Conservation (phyloP, 1,284 basidiomycete genomes). For the Pascua sp. region DNA sequence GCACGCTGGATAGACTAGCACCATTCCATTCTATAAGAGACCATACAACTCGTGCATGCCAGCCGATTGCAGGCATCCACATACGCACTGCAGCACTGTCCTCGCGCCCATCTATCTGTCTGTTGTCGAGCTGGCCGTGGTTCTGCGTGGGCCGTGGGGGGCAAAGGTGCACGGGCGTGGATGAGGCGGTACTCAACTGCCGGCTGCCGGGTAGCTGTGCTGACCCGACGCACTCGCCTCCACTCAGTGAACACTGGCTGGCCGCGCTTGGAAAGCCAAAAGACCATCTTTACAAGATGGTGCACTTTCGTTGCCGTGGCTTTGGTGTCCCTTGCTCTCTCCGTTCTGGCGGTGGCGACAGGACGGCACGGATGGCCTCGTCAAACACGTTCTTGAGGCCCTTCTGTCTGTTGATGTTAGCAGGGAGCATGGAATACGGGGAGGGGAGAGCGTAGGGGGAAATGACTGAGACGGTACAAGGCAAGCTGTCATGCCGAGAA, state of each 20-base stretch:
- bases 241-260: too few species aligned
- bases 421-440: too few species aligned
- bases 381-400: conserved; percentile 76
- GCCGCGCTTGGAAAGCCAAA: too few species aligned
- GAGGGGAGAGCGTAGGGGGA: too few species aligned
- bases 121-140: not conserved
- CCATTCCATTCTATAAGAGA: not conserved
- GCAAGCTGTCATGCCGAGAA: too few species aligned
- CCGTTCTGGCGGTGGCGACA: conserved; percentile 44
- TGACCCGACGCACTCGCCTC: too few species aligned
- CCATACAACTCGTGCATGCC: conserved; percentile 17
- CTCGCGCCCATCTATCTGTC: not conserved
- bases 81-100: not conserved
- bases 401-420: conserved; percentile 25
- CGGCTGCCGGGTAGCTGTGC: not conserved
- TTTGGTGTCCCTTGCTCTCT: not conserved
- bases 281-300: too few species aligned
- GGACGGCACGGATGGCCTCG: conserved; percentile 77
- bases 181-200: not conserved
- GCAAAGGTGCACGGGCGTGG: not conserved
- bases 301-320: not conserved
- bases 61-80: too few species aligned
- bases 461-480: too few species aligned
- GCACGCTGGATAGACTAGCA: not conserved
- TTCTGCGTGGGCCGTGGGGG: not conserved